These are phyloP conservation scores for Talaromyces adpressus DNA, from an alignment of 495 filamentous ascomycete species.

Conservation along the genomic window DNA sequence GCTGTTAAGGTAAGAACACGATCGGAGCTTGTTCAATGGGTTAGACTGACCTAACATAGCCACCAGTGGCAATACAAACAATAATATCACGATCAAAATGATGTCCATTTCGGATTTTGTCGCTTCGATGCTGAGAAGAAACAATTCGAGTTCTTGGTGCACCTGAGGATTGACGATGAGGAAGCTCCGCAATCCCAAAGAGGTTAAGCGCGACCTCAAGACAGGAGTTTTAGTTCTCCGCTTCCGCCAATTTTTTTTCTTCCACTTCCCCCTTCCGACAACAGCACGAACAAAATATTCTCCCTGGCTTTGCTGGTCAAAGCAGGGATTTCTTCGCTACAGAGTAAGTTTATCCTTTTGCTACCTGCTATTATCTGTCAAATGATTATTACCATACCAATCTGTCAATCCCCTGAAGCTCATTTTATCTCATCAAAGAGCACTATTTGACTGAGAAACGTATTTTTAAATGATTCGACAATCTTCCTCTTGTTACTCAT, in stretches of 20 bases:
- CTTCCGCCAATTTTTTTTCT: neutral
- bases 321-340: neutral
- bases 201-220: neutral
- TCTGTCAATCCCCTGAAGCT: constrained; percentile 90
- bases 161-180: neutral
- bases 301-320: constrained; percentile 2
- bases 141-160: neutral
- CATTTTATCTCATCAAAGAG: constrained; percentile 35
- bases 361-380: constrained; percentile 12
- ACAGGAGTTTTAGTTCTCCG: neutral
- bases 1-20: constrained; percentile 26
- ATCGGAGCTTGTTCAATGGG: constrained; percentile 8
- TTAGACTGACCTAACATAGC: constrained; percentile 38
- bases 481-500: constrained; percentile 5
- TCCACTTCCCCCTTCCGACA: neutral
- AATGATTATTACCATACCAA: constrained; percentile 71
- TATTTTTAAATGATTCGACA: constrained; percentile 35
- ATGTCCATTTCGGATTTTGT: neutral
- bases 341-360: neutral
- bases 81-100: constrained; percentile 20
- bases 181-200: neutral
- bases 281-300: neutral
- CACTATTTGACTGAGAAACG: constrained; percentile 44
- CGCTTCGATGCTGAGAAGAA: neutral
- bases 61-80: constrained; percentile 42